Conservation (phyloP, 1,139 yeast genomes). For the Lodderomyces margitis region DNA sequence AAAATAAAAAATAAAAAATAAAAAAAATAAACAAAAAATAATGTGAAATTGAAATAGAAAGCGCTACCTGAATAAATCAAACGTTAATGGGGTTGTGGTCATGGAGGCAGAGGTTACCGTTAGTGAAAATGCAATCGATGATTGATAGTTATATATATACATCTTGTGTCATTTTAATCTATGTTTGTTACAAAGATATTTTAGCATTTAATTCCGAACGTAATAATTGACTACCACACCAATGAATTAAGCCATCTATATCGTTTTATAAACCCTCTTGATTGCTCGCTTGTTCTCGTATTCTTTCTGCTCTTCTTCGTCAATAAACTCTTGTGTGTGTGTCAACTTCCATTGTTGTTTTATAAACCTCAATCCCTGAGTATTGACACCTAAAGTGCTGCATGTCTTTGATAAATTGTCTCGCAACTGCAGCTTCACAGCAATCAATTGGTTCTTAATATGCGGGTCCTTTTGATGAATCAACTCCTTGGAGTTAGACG, state of each 20-base stretch:
- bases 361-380: constrained; percentile 75
- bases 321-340: constrained; percentile 74
- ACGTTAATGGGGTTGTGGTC: no score
- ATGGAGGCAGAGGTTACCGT: no score
- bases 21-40: constrained; percentile 1
- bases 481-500: constrained; percentile 74
- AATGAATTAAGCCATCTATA: constrained; percentile 8
- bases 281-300: constrained; percentile 54
- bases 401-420: constrained; percentile 50
- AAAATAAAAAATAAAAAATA: not conserved
- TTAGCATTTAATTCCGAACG: no score
- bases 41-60: not conserved
- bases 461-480: constrained; percentile 61
- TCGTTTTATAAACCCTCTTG: constrained; percentile 66
- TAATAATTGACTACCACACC: no score
- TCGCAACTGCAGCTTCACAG: constrained; percentile 58
- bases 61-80: constrained; percentile 2
- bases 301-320: constrained; percentile 59
- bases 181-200: no score
- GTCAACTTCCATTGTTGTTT: constrained; percentile 76
- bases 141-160: no score
- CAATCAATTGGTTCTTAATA: constrained; percentile 58
- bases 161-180: no score
- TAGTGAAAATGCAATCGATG: no score
- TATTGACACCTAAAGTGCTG: constrained; percentile 75